Evolutionary conservation across 1,284 basidiomycete species (phyloP), one percentile per base, ranked within the genome.

Genomic region (Austroboletus olivaceoglutinosus): DNA sequence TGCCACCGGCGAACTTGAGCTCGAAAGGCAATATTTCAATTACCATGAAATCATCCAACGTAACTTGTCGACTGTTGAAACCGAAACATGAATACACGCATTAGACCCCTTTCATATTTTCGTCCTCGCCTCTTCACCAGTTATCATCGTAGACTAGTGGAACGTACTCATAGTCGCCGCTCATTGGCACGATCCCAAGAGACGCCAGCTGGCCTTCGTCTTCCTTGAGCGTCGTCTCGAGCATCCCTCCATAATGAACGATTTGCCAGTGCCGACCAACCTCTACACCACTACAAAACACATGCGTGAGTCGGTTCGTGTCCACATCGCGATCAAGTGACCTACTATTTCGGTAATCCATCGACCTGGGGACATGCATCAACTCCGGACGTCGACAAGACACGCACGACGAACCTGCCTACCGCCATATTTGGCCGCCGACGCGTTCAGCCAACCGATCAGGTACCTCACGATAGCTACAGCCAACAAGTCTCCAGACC

Each of bases 371-470:
- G 12, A 8, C 4, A 3, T 12, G 10, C 15, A 18, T 34, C 15
- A 34, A 13, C 2, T 34, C 16, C 16, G 12, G 13, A 12, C 31
- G 9, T 4, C 10, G 31, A 33, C 12, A 34, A 7, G 15, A 9
- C 9, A 34, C n/a, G 33, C 16, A 3, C 11, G 11, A 34, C 33
- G 33, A 18, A 57, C 55, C 45, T 59, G 57, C 34, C 52, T 57
- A 2, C 55, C 55, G 13, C 55, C 55, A 15, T 59, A 57, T 23
- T 45, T 43, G 30, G 25, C 42, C 1, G 57, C 55, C 1, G 53
- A 43, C 18, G 39, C 31, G 37, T 59, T 59, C 48, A 59, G n/a
- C 55, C 55, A 57, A 5, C 56, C 46, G 0, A 29, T 19, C 22
- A 57, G 16, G 23, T 38, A 36, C 5, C 23, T 0, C 2, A 47